These are phyloP conservation scores for Leptomonas pyrrhocoris DNA, from an alignment of 208 protist genomes.

Conservation along the genomic window DNA sequence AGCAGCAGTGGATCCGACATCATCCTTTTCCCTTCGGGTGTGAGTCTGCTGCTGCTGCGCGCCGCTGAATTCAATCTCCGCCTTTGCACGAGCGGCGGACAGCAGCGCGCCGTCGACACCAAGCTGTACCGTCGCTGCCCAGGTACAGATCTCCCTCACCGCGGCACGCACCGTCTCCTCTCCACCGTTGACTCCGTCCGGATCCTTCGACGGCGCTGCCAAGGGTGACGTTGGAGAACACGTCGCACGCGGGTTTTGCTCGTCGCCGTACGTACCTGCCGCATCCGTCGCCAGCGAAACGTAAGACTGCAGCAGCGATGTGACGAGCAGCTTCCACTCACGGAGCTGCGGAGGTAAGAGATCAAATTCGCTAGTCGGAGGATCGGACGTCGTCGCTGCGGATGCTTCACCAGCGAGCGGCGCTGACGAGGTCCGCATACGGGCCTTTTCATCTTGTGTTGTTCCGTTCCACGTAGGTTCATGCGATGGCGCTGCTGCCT, in stretches of 20 bases:
- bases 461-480: no score
- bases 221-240: no score
- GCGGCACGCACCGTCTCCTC: not conserved
- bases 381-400: not conserved
- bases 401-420: not conserved
- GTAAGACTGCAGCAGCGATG: not conserved
- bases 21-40: no score
- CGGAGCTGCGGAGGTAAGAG: not conserved
- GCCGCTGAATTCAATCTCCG: no score
- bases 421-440: not conserved
- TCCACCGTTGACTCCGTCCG: no score
- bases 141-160: not conserved
- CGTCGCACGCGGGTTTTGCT: not conserved
- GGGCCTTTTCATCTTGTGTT: no score
- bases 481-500: no score
- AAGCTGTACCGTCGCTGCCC: not conserved
- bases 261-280: not conserved
- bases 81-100: not conserved
- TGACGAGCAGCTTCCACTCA: conserved; percentile 2
- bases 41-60: not conserved
- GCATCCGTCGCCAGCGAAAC: not conserved
- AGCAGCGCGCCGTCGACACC: not conserved
- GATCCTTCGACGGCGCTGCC: no score
- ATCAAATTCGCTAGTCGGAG: not conserved
- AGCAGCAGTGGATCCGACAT: no score